Evolutionary conservation across 1,284 basidiomycete species (phyloP).

Genomic region (Apiotrichum gamsii): DNA sequence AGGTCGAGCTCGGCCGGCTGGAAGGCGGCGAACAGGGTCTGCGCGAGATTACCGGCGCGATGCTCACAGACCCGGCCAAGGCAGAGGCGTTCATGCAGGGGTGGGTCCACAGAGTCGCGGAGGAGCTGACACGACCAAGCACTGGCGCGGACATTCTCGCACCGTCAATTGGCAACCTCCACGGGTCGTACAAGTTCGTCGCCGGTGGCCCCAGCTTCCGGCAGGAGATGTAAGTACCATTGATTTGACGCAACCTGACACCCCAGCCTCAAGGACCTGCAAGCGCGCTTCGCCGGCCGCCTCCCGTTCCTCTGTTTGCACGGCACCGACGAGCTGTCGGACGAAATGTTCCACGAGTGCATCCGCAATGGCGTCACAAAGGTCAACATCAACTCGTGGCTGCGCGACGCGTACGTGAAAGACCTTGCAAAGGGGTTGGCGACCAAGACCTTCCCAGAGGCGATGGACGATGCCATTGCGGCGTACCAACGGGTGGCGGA

Average conservation of each 20-base stretch:
- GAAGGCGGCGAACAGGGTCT: conserved; percentile 50
- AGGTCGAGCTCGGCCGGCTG: conserved; percentile 50
- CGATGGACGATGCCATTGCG: conserved; percentile 42
- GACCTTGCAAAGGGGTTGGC: conserved; percentile 31
- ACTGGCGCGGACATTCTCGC: conserved; percentile 50
- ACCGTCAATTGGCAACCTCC: conserved; percentile 49
- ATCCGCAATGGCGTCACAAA: conserved; percentile 43
- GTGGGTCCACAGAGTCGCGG: no score
- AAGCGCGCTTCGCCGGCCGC: conserved; percentile 24
- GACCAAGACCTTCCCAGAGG: conserved; percentile 42
- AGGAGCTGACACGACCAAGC: conserved; percentile 4
- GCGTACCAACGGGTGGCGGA: conserved; percentile 37
- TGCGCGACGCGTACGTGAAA: conserved; percentile 42
- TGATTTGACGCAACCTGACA: no score
- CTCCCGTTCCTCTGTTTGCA: conserved; percentile 37
- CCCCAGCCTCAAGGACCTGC: conserved; percentile 26
- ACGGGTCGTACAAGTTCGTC: conserved; percentile 45
- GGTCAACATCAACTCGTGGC: conserved; percentile 49
- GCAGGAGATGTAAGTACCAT: conserved; percentile 39
- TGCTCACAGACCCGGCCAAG: conserved; percentile 48
- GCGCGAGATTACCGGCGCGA: conserved; percentile 47
- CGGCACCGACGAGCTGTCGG: conserved; percentile 47
- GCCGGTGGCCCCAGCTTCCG: conserved; percentile 39
- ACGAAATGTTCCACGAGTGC: conserved; percentile 41
- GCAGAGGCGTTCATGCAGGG: conserved; percentile 45